Percentiles rank a stretch among this genome's conserved stretches.
Conservation (phyloP, 2,329 filamentous ascomycete species). For the Dactylellina parvicollis region DNA sequence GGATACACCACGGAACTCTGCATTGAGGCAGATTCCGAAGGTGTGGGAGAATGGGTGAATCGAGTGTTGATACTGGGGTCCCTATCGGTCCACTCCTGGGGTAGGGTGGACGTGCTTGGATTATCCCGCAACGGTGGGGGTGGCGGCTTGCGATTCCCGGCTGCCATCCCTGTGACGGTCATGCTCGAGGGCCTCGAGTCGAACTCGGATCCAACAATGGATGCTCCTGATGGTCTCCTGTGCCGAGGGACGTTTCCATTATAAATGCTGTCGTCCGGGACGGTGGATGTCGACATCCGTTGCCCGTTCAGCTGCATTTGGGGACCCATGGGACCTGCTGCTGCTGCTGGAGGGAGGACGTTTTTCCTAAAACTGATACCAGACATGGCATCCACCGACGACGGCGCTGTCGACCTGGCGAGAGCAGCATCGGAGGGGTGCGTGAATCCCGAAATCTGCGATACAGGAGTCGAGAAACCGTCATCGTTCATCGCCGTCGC, state of each 20-base stretch:
- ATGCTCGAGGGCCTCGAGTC: conserved; percentile 51
- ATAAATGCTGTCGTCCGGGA: conserved; percentile 44
- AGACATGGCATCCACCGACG: conserved; percentile 46
- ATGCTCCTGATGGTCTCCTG: conserved; percentile 27
- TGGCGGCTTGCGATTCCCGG: conserved; percentile 37
- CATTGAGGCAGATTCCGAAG: conserved; percentile 54
- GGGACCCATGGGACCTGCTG: conserved; percentile 6
- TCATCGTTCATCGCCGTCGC: conserved; percentile 8
- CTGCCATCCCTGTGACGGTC: conserved; percentile 37
- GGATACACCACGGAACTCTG: conserved; percentile 54
- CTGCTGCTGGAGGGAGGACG: not conserved
- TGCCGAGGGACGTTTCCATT: not conserved
- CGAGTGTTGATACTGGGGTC: conserved; percentile 52
- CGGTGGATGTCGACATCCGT: conserved; percentile 36
- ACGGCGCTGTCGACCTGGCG: conserved; percentile 48
- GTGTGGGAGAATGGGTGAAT: conserved; percentile 53
- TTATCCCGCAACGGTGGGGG: conserved; percentile 54
- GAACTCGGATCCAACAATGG: conserved; percentile 44
- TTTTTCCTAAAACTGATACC: conserved; percentile 40
- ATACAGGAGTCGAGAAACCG: conserved; percentile 50
- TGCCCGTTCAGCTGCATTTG: conserved; percentile 49
- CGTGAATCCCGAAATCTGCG: conserved; percentile 43
- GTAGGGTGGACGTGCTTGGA: conserved; percentile 51
- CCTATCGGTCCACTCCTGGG: conserved; percentile 53
- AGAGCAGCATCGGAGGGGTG: conserved; percentile 42